phyloP scores from a whole-genome alignment of 805 yeast genomes.

The Ogataea ramenticola region DNA sequence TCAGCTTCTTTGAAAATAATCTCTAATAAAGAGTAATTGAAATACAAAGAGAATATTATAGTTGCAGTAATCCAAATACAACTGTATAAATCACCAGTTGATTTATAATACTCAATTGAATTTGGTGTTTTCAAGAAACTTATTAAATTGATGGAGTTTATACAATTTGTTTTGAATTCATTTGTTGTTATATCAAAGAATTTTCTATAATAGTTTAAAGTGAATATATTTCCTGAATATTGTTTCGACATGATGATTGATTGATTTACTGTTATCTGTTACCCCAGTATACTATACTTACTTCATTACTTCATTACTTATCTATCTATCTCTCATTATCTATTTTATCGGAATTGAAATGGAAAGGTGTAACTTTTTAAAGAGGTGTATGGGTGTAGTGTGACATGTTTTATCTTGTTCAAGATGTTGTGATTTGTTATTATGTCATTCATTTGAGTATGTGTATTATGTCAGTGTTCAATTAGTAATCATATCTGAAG shows the following conservation, averaged over 20 bases:
- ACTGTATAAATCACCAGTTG: constrained; percentile 69
- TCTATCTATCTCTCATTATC: too few species aligned
- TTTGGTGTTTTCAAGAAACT: constrained; percentile 14
- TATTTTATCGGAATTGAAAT: too few species aligned
- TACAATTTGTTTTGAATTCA: constrained; percentile 50
- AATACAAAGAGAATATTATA: constrained; percentile 64
- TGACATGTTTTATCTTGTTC: too few species aligned
- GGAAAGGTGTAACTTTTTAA: too few species aligned
- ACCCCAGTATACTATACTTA: too few species aligned
- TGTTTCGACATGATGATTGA: constrained; percentile 9
- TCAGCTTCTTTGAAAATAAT: constrained; percentile 46
- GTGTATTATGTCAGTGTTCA: too few species aligned
- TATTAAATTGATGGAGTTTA: constrained; percentile 52
- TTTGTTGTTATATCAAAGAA: constrained; percentile 65
- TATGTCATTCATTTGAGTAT: too few species aligned
- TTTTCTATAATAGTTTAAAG: constrained; percentile 52
- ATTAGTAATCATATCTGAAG: too few species aligned
- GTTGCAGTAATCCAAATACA: constrained; percentile 89
- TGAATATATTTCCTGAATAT: constrained; percentile 40
- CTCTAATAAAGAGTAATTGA: constrained; percentile 65
- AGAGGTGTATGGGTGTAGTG: too few species aligned
- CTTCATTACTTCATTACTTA: too few species aligned
- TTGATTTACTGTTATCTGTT: neutral
- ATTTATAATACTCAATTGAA: constrained; percentile 47
- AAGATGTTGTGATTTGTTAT: too few species aligned